Percentiles rank a stretch among this genome's conserved stretches.
phyloP scores from a whole-genome alignment of 2,329 filamentous ascomycete genomes.

The Beauveria sp. region DNA sequence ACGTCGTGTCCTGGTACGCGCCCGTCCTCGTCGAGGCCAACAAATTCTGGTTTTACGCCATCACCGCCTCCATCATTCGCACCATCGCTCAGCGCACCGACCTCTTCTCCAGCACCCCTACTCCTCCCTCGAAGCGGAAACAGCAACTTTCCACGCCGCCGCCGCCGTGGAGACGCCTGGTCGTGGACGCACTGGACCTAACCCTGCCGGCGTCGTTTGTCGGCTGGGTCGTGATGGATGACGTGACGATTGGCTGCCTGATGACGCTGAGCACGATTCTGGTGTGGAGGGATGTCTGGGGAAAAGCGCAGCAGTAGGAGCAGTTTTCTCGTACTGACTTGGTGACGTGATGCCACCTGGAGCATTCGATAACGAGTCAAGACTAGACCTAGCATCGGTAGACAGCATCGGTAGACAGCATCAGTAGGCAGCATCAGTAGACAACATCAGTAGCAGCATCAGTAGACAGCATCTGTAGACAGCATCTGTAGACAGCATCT shows the following conservation, averaged over 20 bases:
- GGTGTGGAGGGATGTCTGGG: constrained; percentile 10
- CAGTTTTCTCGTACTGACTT: not conserved
- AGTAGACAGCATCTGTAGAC: too few relatives aligned
- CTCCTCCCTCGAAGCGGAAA: not conserved
- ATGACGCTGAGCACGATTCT: constrained; percentile 12
- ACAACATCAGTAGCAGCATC: not conserved
- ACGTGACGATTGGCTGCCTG: constrained; percentile 2
- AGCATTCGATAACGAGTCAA: not conserved
- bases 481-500: not conserved
- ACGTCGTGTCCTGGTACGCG: constrained; percentile 9
- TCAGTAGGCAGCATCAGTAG: too few relatives aligned
- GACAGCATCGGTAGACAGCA: not conserved
- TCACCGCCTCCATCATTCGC: constrained; percentile 8
- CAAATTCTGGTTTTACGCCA: constrained; percentile 13
- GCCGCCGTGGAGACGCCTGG: not conserved
- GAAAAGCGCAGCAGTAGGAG: not conserved
- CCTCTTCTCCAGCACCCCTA: not conserved
- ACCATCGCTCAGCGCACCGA: not conserved
- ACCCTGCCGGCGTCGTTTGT: constrained; percentile 10
- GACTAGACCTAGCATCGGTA: not conserved
- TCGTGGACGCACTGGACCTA: constrained; percentile 6
- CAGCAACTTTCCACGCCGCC: not conserved
- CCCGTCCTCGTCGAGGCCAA: constrained; percentile 11
- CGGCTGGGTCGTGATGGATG: constrained; percentile 9
- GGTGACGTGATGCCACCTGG: not conserved